These are phyloP conservation scores for Graphium sp. DNA, from an alignment of 2,329 filamentous ascomycete species.

Conservation along the genomic window DNA sequence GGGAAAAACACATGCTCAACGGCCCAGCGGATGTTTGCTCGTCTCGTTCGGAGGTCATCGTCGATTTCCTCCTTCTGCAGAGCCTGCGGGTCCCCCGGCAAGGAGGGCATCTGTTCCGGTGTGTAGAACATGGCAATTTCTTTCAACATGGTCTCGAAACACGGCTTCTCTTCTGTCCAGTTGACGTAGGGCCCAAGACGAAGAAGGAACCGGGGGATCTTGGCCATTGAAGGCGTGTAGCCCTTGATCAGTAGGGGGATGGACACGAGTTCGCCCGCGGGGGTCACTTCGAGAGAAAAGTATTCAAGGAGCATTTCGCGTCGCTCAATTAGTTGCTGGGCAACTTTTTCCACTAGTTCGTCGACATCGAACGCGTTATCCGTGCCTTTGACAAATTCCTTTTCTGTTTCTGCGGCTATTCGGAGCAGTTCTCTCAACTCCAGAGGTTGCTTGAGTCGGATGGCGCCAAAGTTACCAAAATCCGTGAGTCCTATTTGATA, in stretches of 20 bases:
- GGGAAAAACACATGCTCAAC: slow-evolving; percentile 84
- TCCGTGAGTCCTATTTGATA: slow-evolving; percentile 91
- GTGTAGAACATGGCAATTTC: slow-evolving; percentile 86
- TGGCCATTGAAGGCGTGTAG: slow-evolving; percentile 72
- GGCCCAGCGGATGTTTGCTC: slow-evolving; percentile 53
- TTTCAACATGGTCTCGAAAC: slow-evolving; percentile 69
- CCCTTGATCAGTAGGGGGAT: slow-evolving; percentile 80
- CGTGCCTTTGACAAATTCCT: slow-evolving; percentile 19
- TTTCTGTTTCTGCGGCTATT: slow-evolving; percentile 59
- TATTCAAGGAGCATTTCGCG: slow-evolving; percentile 86
- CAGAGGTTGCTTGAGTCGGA: slow-evolving; percentile 64
- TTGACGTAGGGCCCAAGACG: slow-evolving; percentile 75
- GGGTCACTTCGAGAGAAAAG: slow-evolving; percentile 71
- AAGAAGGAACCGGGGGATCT: slow-evolving; percentile 77
- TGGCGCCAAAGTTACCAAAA: slow-evolving; percentile 83
- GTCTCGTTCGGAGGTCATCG: slow-evolving; percentile 36
- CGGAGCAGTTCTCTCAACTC: slow-evolving; percentile 52
- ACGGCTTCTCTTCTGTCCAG: slow-evolving; percentile 71
- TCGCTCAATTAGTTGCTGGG: slow-evolving; percentile 52
- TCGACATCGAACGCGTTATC: slow-evolving; percentile 48
- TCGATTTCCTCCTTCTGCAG: slow-evolving; percentile 21
- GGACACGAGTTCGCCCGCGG: slow-evolving; percentile 56
- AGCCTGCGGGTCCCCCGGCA: slow-evolving; percentile 15
- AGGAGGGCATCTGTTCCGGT: slow-evolving; percentile 61
- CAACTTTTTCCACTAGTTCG: slow-evolving; percentile 48